Evolutionary conservation across 441 rosid species (phyloP).

Genomic region (Populus hybrid): DNA sequence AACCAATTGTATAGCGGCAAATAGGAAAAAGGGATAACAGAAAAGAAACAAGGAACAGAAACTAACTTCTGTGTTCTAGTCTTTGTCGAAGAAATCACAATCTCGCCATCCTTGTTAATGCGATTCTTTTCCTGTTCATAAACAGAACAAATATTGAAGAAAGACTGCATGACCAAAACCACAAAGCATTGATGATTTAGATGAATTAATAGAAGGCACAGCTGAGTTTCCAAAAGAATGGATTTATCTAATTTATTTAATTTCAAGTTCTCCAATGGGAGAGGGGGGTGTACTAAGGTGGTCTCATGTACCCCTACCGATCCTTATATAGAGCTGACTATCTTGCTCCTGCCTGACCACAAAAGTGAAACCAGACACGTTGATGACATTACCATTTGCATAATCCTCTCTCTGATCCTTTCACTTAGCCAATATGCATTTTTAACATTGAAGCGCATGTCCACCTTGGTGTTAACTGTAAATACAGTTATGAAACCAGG

Average conservation of each 20-base stretch:
- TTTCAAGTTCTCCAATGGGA: neutral
- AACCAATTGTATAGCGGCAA: constrained; percentile 11
- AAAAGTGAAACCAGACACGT: neutral
- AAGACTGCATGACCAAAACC: neutral
- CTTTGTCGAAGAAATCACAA: constrained; percentile 91
- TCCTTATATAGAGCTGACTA: neutral
- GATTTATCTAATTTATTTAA: neutral
- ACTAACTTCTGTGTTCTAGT: constrained; percentile 89
- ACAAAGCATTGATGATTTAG: neutral
- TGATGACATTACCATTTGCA: constrained; percentile 61
- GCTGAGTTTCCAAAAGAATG: neutral
- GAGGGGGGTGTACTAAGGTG: neutral
- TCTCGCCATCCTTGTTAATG: constrained; percentile 90
- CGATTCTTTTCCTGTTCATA: constrained; percentile 82
- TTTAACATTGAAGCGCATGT: constrained; percentile 91
- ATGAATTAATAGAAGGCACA: neutral
- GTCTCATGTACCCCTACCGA: neutral
- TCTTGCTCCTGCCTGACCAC: neutral
- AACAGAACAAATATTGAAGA: constrained; percentile 12
- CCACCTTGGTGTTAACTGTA: constrained; percentile 94
- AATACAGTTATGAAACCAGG: constrained; percentile 14
- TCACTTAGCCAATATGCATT: constrained; percentile 34
- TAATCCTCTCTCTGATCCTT: constrained; percentile 64
- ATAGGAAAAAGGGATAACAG: neutral
- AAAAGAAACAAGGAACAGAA: constrained; percentile 16